These are phyloP conservation scores for Lactuca saligna DNA, from an alignment of 129 eudicot species.

Conservation along the genomic window DNA sequence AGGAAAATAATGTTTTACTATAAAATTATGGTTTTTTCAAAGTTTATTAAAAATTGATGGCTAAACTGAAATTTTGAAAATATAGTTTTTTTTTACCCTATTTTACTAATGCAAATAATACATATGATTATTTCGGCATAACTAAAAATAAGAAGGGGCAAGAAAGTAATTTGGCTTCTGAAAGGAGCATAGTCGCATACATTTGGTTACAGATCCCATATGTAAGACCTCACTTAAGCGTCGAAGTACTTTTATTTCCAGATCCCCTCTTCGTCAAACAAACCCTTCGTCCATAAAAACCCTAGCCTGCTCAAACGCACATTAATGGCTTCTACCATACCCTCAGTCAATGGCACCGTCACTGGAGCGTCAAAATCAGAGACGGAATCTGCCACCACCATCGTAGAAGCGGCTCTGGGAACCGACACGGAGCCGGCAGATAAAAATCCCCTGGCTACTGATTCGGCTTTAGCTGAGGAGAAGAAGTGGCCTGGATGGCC, in stretches of 20 bases:
- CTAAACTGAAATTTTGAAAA: too few relatives aligned
- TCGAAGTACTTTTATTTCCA: neutral
- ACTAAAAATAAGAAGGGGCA: neutral
- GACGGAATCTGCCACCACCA: constrained; percentile 16
- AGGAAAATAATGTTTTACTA: too few relatives aligned
- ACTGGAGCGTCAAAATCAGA: constrained; percentile 9
- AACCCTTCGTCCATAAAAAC: constrained; percentile 26
- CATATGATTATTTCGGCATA: too few relatives aligned
- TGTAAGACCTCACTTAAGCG: neutral
- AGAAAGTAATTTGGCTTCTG: neutral
- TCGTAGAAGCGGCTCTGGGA: constrained; percentile 2
- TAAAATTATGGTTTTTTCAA: too few relatives aligned
- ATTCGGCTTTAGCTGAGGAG: constrained; percentile 18
- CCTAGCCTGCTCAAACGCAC: constrained; percentile 23
- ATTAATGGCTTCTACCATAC: constrained; percentile 34
- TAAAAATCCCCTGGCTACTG: constrained; percentile 10
- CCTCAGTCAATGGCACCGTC: constrained; percentile 35
- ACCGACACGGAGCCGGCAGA: constrained; percentile 10
- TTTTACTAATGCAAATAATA: too few relatives aligned
- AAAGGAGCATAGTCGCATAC: neutral
- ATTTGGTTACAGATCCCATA: neutral
- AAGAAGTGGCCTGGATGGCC: constrained; percentile 96
- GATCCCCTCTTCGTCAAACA: constrained; percentile 28
- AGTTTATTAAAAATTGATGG: too few relatives aligned
- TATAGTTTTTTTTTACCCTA: too few relatives aligned